Evolutionary conservation across 2,329 filamentous ascomycete species (phyloP), one percentile per base, ranked within the genome.

Genomic region (Ceratocystis smalleyi): DNA sequence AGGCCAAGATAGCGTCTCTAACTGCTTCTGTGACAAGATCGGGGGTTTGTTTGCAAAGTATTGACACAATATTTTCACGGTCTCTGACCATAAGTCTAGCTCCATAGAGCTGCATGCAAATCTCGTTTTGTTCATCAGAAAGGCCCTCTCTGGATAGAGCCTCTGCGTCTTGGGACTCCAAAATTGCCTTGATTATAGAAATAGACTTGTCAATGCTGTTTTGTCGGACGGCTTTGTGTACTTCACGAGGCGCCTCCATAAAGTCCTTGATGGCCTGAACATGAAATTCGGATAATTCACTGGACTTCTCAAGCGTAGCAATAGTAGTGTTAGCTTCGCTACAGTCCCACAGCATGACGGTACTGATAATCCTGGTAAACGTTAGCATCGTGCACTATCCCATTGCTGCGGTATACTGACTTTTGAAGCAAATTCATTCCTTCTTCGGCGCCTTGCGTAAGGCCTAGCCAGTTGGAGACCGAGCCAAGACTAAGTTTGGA

Each of bases 381-480:
- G 19, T 68, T 69, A 67, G 71, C 0, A 24, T 51, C 12, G 5
- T 19, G n/a, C 17, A 10, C 6, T 51, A 12, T 51, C 19, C 17
- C 3, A 15, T 1, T 27, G 8, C 10, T 51, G 22, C 47, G 24
- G 27, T 24, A 61, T 30, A 64, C 61, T 24, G 59, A 78, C 77
- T 75, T 76, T 73, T 92, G 88, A 68, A 94, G 73, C 7, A 92
- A 72, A 71, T 91, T 94, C 86, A 89, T 89, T 59, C 88, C 88
- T 68, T 91, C 87, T 67, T 89, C 83, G 0, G 85, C 81, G 59
- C 83, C 83, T 59, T 82, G 81, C 0, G 86, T 91, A 47, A 89
- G 72, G 0, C 89, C 88, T 10, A 91, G 80, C 86, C 86, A 92
- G 71, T 91, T 91, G 3, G 88, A 89, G 61, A 92, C 74, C 6